Percentiles rank a stretch among this genome's conserved stretches.
Evolutionary conservation across 2,329 filamentous ascomycete genomes (phyloP).

Genomic region (Diaporthe helianthi): DNA sequence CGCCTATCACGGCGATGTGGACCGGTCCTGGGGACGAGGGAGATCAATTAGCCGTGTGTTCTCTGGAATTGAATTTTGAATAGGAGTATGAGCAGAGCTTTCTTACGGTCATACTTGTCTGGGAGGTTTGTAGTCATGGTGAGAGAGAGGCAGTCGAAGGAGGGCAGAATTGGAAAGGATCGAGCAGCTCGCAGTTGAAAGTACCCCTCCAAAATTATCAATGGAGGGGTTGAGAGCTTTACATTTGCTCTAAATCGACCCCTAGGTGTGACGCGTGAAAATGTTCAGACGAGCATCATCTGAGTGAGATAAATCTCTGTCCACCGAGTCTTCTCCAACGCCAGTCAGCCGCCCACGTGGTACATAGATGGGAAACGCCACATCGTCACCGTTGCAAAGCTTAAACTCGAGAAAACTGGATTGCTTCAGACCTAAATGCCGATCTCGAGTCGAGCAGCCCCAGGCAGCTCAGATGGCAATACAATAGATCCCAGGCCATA

Average conservation of each 20-base stretch:
- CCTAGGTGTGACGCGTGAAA: neutral
- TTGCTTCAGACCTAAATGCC: neutral
- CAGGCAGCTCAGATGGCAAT: neutral
- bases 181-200: neutral
- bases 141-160: neutral
- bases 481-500: neutral
- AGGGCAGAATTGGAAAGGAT: neutral
- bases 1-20: conserved; percentile 88
- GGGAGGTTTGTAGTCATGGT: conserved; percentile 55
- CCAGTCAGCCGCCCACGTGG: conserved; percentile 16
- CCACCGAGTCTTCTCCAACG: neutral
- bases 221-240: conserved; percentile 17
- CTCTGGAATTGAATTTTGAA: neutral
- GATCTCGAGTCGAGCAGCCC: too few relatives aligned
- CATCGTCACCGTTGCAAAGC: neutral
- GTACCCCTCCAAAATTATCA: conserved; percentile 10
- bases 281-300: neutral
- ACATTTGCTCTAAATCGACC: conserved; percentile 1
- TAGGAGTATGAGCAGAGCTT: neutral
- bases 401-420: neutral
- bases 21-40: conserved; percentile 62
- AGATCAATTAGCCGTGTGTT: conserved; percentile 18
- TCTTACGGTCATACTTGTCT: conserved; percentile 64
- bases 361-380: neutral
- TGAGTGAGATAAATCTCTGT: neutral